Evolutionary conservation across 148 eudicot species (phyloP).

Genomic region (Suaeda aralocaspica): DNA sequence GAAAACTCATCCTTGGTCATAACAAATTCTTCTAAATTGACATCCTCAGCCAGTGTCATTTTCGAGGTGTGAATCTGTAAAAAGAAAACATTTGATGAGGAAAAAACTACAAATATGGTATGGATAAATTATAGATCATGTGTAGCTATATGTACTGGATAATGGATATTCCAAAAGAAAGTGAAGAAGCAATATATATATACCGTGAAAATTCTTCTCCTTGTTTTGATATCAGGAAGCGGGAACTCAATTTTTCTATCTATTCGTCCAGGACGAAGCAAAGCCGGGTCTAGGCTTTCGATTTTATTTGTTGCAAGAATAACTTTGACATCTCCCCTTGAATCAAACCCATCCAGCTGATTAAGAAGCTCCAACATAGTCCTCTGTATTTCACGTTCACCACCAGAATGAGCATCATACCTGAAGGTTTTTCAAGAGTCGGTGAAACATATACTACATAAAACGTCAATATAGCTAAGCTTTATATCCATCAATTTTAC

Average conservation of each 20-base stretch:
- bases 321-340: constrained; percentile 94
- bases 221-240: constrained; percentile 93
- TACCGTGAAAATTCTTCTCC: constrained; percentile 90
- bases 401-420: constrained; percentile 99
- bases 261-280: constrained; percentile 95
- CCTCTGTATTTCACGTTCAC: constrained; percentile 99
- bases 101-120: neutral
- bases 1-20: constrained; percentile 99
- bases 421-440: constrained; percentile 27
- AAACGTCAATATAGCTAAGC: neutral
- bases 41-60: constrained; percentile 96
- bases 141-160: too few relatives aligned
- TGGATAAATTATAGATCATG: too few relatives aligned
- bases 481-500: constrained; percentile 24
- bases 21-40: constrained; percentile 94
- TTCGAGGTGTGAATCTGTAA: constrained; percentile 85
- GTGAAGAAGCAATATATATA: neutral
- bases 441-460: too few relatives aligned
- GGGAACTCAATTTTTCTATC: constrained; percentile 96
- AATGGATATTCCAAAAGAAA: too few relatives aligned
- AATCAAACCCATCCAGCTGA: constrained; percentile 95
- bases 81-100: constrained; percentile 5
- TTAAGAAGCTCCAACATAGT: constrained; percentile 95
- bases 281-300: constrained; percentile 88
- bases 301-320: constrained; percentile 95